phyloP scores from a whole-genome alignment of 2,329 filamentous ascomycete species.

The Chrysosporium keratinophilum region DNA sequence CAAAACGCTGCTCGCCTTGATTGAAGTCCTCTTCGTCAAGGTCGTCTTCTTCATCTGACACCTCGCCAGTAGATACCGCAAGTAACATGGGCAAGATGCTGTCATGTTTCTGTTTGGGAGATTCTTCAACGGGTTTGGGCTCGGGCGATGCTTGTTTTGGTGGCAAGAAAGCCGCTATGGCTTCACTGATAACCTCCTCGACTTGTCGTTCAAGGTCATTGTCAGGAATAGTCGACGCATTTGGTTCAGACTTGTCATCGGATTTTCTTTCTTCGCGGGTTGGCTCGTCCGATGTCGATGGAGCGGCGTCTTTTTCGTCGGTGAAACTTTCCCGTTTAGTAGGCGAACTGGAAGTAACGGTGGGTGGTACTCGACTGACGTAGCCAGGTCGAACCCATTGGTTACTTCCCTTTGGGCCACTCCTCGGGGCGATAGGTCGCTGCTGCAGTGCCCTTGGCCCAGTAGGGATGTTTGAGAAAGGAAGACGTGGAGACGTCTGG shows the following conservation, averaged over 20 bases:
- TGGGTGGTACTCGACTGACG: conserved; percentile 12
- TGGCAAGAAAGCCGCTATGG: not conserved
- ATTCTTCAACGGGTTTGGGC: not conserved
- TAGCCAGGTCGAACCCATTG: conserved; percentile 34
- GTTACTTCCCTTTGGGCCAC: conserved; percentile 28
- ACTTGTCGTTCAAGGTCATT: not conserved
- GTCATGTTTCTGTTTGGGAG: not conserved
- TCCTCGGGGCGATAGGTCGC: conserved; percentile 25
- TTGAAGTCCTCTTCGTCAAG: conserved; percentile 41
- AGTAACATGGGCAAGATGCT: conserved; percentile 22
- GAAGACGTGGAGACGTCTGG: conserved; percentile 29
- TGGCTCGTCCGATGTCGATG: not conserved
- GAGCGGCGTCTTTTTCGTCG: conserved; percentile 22
- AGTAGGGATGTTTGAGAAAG: conserved; percentile 31
- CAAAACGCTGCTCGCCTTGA: conserved; percentile 36
- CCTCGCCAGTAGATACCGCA: conserved; percentile 33
- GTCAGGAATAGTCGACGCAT: not conserved
- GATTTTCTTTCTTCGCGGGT: not conserved
- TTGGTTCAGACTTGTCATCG: conserved; percentile 1
- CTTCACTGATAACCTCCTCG: not conserved
- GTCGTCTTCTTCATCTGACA: conserved; percentile 36
- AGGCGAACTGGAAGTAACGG: conserved; percentile 13
- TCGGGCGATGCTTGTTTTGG: not conserved
- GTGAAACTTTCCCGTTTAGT: conserved; percentile 25
- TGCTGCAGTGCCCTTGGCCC: conserved; percentile 34